A percentile compares a stretch with the other conserved stretches of the same genome.
Conservation (phyloP, 2,329 filamentous ascomycete genomes). For the Aspergillus calidoustus region DNA sequence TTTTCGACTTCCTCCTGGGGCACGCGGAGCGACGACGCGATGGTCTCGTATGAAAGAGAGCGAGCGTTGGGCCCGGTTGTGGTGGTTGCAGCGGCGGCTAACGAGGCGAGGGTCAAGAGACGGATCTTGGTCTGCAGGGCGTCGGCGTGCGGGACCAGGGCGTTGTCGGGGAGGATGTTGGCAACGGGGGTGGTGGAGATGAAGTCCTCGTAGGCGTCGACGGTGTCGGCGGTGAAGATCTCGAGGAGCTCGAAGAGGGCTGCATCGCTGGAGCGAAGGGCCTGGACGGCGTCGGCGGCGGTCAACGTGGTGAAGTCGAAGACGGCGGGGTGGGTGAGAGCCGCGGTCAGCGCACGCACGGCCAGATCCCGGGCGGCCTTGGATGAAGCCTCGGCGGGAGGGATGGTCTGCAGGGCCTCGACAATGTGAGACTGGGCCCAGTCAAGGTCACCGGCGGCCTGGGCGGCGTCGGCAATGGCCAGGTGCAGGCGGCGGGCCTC, state of each 20-base stretch:
- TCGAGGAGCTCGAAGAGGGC: constrained; percentile 90
- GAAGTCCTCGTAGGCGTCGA: constrained; percentile 96
- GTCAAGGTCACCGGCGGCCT: constrained; percentile 76
- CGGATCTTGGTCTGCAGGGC: constrained; percentile 93
- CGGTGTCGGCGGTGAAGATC: constrained; percentile 90
- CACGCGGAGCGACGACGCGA: constrained; percentile 83
- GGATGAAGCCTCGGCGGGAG: constrained; percentile 60
- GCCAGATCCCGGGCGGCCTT: constrained; percentile 63
- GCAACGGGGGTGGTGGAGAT: constrained; percentile 62
- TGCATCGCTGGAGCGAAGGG: constrained; percentile 80
- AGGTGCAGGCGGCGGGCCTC: constrained; percentile 84
- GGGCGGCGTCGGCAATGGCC: constrained; percentile 78
- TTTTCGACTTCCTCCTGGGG: constrained; percentile 85
- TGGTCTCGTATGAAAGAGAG: constrained; percentile 84
- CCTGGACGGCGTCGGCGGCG: constrained; percentile 77
- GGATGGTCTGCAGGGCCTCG: constrained; percentile 77
- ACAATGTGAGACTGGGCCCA: constrained; percentile 75
- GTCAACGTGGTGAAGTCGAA: constrained; percentile 76
- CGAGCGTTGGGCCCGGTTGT: constrained; percentile 80
- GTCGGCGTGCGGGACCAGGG: constrained; percentile 76
- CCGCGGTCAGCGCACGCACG: constrained; percentile 67
- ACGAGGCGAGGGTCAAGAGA: constrained; percentile 86
- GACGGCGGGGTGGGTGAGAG: constrained; percentile 68
- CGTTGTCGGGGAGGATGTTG: constrained; percentile 74
- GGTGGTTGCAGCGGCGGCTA: constrained; percentile 72